Percentiles rank a stretch among this genome's conserved stretches.
Evolutionary conservation across 2,329 filamentous ascomycete genomes (phyloP).

Genomic region (Lachnellula hyalina): DNA sequence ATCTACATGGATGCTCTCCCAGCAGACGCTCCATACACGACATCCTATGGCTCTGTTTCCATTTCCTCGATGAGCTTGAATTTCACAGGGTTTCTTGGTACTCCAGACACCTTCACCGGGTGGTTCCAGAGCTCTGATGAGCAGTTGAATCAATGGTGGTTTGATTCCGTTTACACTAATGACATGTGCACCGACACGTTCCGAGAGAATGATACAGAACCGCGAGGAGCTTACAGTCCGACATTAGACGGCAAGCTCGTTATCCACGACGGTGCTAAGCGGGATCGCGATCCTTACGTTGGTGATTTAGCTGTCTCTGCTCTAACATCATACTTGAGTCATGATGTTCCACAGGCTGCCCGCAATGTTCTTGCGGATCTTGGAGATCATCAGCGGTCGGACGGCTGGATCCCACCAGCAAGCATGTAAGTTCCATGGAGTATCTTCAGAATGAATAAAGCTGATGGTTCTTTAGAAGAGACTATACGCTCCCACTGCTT

Average conservation of each 20-base stretch:
- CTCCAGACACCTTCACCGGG: slow-evolving; percentile 43
- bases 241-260: slow-evolving; percentile 42
- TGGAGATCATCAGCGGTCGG: slow-evolving; percentile 42
- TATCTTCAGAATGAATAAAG: too few species aligned
- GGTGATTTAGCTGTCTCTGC: slow-evolving; percentile 47
- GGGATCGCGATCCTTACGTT: slow-evolving; percentile 49
- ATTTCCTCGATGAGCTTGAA: slow-evolving; percentile 40
- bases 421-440: slow-evolving; percentile 38
- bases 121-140: slow-evolving; percentile 49
- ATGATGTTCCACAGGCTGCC: slow-evolving; percentile 37
- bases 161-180: slow-evolving; percentile 47
- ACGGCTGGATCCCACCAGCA: slow-evolving; percentile 50
- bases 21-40: slow-evolving; percentile 41
- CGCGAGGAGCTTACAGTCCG: slow-evolving; percentile 39
- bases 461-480: slow-evolving; percentile 29
- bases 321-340: slow-evolving; percentile 44
- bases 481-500: slow-evolving; percentile 44
- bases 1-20: slow-evolving; percentile 42
- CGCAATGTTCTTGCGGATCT: slow-evolving; percentile 46
- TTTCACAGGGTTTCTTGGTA: slow-evolving; percentile 43
- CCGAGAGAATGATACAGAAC: slow-evolving; percentile 43
- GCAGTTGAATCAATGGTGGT: slow-evolving; percentile 47
- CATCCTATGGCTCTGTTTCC: slow-evolving; percentile 37
- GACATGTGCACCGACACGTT: slow-evolving; percentile 45
- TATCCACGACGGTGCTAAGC: slow-evolving; percentile 45